phyloP scores from a whole-genome alignment of 2,329 filamentous ascomycete species.

The Rachicladosporium sp. region DNA sequence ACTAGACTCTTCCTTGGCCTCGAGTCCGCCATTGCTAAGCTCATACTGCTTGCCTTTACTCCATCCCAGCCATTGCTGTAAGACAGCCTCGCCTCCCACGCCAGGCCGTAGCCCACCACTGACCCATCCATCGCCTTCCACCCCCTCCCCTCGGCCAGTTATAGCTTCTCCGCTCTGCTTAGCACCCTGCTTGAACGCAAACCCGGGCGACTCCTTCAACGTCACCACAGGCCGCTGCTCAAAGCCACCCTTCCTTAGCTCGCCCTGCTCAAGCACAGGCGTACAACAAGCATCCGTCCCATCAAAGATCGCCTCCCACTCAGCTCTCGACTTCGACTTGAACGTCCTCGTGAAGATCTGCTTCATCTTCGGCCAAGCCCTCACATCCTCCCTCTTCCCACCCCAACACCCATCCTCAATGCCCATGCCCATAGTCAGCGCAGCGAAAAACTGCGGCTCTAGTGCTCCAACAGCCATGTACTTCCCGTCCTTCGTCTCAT shows the following conservation, averaged over 20 bases:
- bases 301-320: conserved; percentile 83
- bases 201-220: conserved; percentile 55
- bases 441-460: conserved; percentile 72
- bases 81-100: conserved; percentile 55
- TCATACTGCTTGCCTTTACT: conserved; percentile 57
- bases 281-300: conserved; percentile 85
- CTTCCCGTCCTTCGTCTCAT: conserved; percentile 65
- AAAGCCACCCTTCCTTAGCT: conserved; percentile 53
- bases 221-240: conserved; percentile 62
- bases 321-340: conserved; percentile 52
- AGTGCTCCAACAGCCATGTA: conserved; percentile 81
- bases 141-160: conserved; percentile 52
- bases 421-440: conserved; percentile 54
- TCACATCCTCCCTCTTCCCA: conserved; percentile 44
- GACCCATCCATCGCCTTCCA: conserved; percentile 55
- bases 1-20: conserved; percentile 17
- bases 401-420: conserved; percentile 36
- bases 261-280: conserved; percentile 66
- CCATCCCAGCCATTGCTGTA: conserved; percentile 70
- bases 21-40: conserved; percentile 50
- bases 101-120: conserved; percentile 51
- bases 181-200: conserved; percentile 28
- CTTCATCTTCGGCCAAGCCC: conserved; percentile 56
- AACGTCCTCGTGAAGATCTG: conserved; percentile 52
- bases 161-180: conserved; percentile 39